Conservation (phyloP, 1,284 basidiomycete genomes). For the Tilletia caries region DNA sequence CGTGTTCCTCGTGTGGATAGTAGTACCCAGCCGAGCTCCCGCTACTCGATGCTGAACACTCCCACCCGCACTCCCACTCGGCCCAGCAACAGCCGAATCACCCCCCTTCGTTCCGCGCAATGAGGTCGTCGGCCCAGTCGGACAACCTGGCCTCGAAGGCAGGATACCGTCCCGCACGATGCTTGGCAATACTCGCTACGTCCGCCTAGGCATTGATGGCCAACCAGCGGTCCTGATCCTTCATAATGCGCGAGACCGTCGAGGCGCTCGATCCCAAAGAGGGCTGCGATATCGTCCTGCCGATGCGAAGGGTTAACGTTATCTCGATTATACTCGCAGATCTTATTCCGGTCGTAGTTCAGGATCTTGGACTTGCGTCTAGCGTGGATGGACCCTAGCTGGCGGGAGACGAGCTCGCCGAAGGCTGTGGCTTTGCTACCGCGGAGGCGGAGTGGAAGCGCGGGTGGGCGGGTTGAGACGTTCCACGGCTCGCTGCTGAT, state of each 20-base stretch:
- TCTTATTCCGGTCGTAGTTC: conserved; percentile 67
- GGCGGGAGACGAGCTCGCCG: neutral
- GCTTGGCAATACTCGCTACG: conserved; percentile 34
- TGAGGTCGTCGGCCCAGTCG: conserved; percentile 64
- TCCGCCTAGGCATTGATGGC: conserved; percentile 56
- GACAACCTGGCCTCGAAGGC: conserved; percentile 67
- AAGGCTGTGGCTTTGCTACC: neutral
- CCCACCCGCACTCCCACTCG: no score
- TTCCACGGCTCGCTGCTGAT: neutral
- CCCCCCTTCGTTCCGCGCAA: conserved; percentile 56
- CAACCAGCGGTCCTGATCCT: conserved; percentile 76
- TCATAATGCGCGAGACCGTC: conserved; percentile 88
- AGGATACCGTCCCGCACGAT: conserved; percentile 61
- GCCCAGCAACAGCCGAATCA: no score
- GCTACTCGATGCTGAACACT: no score
- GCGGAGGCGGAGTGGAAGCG: neutral
- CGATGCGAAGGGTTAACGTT: conserved; percentile 66
- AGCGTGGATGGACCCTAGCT: conserved; percentile 3
- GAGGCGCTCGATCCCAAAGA: conserved; percentile 79
- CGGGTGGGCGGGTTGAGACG: neutral
- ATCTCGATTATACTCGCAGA: conserved; percentile 58
- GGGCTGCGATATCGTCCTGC: conserved; percentile 61
- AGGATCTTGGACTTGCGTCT: conserved; percentile 36
- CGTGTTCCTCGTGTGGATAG: no score
- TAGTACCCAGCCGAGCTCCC: no score